Percentiles rank a stretch among this genome's conserved stretches.
Conservation (phyloP, 2,329 filamentous ascomycete genomes). For the Cadophora luteo-olivacea region DNA sequence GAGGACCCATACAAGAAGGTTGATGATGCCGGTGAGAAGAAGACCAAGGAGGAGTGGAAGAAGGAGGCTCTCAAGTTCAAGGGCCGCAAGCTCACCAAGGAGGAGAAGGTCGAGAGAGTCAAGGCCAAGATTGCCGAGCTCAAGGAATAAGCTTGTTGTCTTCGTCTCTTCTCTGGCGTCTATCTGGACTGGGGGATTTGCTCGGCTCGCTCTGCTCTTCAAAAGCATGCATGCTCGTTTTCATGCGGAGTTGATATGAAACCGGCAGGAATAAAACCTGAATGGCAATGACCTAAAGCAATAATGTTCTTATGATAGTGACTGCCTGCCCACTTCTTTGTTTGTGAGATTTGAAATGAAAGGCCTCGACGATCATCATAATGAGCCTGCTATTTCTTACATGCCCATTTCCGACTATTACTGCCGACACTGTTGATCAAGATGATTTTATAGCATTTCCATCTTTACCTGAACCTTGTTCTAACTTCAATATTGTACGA, state of each 20-base stretch:
- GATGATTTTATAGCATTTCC: no score
- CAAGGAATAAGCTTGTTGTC: conserved; percentile 50
- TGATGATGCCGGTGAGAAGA: conserved; percentile 77
- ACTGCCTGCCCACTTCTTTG: no score
- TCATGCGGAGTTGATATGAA: conserved; percentile 34
- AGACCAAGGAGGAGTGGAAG: conserved; percentile 98
- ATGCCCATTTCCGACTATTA: no score
- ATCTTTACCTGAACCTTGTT: no score
- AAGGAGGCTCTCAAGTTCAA: conserved; percentile 91
- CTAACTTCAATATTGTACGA: no score
- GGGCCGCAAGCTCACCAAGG: conserved; percentile 78
- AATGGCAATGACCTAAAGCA: conserved; percentile 20
- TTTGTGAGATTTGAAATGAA: no score
- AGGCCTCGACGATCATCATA: no score
- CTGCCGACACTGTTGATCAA: no score
- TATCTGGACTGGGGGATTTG: conserved; percentile 31
- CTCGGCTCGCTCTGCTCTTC: conserved; percentile 28
- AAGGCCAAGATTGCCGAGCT: conserved; percentile 91
- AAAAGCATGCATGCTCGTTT: conserved; percentile 18
- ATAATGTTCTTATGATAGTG: neutral
- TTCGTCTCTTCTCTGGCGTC: conserved; percentile 17
- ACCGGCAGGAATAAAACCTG: conserved; percentile 21
- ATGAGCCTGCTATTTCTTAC: no score
- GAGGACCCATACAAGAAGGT: conserved; percentile 98
- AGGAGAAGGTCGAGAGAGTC: conserved; percentile 81